A percentile compares a stretch with the other conserved stretches of the same genome.
Evolutionary conservation across 75 land plant genomes (phyloP).

Genomic region (Pinus taeda): DNA sequence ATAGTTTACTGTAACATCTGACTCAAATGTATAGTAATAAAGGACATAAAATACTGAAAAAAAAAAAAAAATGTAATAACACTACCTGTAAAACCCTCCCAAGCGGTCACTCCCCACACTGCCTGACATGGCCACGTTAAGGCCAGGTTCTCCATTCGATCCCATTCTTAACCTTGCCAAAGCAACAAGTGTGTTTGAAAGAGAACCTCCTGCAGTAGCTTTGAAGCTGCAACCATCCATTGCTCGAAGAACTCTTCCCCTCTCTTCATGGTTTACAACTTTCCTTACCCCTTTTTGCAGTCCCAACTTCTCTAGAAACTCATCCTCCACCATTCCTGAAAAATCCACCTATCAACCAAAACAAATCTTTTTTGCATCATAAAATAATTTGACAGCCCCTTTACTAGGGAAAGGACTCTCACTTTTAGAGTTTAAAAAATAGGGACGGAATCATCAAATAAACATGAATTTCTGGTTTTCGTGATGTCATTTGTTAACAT

Average conservation of each 20-base stretch:
- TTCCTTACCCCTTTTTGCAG: constrained; percentile 87
- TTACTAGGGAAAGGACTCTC: not conserved
- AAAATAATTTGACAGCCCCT: not conserved
- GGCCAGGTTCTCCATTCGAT: constrained; percentile 31
- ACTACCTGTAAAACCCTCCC: constrained; percentile 93
- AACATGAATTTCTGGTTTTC: constrained; percentile 1
- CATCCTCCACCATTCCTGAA: constrained; percentile 91
- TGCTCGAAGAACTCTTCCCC: constrained; percentile 81
- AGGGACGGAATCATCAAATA: constrained; percentile 4
- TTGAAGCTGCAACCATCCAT: constrained; percentile 92
- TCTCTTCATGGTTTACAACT: constrained; percentile 89
- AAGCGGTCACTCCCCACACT: constrained; percentile 92
- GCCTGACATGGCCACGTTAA: constrained; percentile 91
- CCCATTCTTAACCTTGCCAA: constrained; percentile 81
- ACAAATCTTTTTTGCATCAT: constrained; percentile 2
- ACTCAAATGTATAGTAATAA: not conserved
- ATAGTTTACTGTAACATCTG: not conserved
- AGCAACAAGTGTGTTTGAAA: constrained; percentile 93
- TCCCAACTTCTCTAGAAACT: constrained; percentile 66
- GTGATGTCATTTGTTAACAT: not conserved
- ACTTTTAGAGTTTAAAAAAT: not conserved
- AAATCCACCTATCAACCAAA: constrained; percentile 75
- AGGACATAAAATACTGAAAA: not conserved
- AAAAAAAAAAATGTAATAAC: not conserved
- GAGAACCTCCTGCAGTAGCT: constrained; percentile 99